Evolutionary conservation across 306 rosid species (phyloP).

Genomic region (Gynostemma pentaphyllum): DNA sequence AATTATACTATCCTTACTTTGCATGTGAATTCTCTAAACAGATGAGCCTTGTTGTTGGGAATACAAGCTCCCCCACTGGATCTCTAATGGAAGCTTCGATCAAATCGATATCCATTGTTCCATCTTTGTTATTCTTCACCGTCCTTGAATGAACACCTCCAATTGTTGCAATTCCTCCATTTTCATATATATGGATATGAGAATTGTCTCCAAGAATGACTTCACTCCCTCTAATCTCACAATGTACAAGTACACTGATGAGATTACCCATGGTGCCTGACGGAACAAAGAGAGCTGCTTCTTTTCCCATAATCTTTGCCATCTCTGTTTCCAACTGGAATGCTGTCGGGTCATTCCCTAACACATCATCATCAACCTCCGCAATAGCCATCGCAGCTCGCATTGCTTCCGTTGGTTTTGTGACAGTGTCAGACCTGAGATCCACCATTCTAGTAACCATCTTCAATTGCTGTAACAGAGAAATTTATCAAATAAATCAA

Average conservation of each 20-base stretch:
- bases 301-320: conserved; percentile 70
- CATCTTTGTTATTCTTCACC: conserved; percentile 59
- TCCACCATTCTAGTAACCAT: conserved; percentile 71
- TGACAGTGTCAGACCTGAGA: conserved; percentile 82
- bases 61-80: conserved; percentile 43
- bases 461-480: conserved; percentile 9
- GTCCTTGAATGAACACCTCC: conserved; percentile 87
- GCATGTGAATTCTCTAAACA: conserved; percentile 92
- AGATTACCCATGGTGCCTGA: conserved; percentile 99
- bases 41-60: conserved; percentile 77
- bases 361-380: conserved; percentile 46
- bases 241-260: conserved; percentile 69
- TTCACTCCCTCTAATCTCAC: conserved; percentile 88
- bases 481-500: no score
- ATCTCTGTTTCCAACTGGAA: conserved; percentile 49
- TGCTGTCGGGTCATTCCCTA: conserved; percentile 66
- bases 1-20: conserved; percentile 46
- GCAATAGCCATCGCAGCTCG: conserved; percentile 77
- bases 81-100: conserved; percentile 75
- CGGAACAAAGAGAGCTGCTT: conserved; percentile 78
- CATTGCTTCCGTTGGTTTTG: conserved; percentile 78
- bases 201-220: conserved; percentile 74
- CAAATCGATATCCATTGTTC: conserved; percentile 71
- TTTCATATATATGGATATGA: conserved; percentile 66
- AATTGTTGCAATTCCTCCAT: conserved; percentile 85